These are phyloP conservation scores for Xylaria polymorpha DNA, from an alignment of 2,329 filamentous ascomycete species.

Conservation along the genomic window DNA sequence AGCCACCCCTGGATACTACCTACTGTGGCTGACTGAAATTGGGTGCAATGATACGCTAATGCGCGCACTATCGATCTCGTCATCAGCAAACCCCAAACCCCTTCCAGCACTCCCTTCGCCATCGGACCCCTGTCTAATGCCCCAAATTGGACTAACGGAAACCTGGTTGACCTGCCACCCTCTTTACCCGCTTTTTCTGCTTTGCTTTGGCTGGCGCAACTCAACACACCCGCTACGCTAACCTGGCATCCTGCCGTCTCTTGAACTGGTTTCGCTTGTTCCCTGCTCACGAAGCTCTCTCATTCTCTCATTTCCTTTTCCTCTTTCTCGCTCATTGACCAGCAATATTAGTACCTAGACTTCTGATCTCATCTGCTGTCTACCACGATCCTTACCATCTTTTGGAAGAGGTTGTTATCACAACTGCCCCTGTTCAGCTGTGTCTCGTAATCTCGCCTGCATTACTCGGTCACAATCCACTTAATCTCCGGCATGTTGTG, in stretches of 20 bases:
- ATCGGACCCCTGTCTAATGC: too few relatives aligned
- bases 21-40: slow-evolving; percentile 2
- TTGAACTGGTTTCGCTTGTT: slow-evolving; percentile 26
- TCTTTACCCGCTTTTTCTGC: slow-evolving; percentile 45
- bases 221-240: slow-evolving; percentile 34
- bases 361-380: slow-evolving; percentile 2
- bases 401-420: slow-evolving; percentile 5
- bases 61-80: slow-evolving; percentile 22
- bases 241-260: slow-evolving; percentile 19
- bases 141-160: slow-evolving; percentile 28
- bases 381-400: slow-evolving; percentile 25
- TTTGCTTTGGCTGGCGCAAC: slow-evolving; percentile 34
- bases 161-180: slow-evolving; percentile 50
- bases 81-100: slow-evolving; percentile 6
- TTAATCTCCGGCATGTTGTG: slow-evolving; percentile 35
- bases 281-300: slow-evolving; percentile 13
- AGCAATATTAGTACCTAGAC: slow-evolving; percentile 5
- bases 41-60: slow-evolving; percentile 15
- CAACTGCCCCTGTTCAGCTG: slow-evolving; percentile 15
- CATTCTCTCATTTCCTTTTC: slow-evolving; percentile 20
- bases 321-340: slow-evolving; percentile 13
- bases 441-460: slow-evolving; percentile 27
- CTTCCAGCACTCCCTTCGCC: slow-evolving; percentile 3
- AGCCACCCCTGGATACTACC: background rate
- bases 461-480: slow-evolving; percentile 37